phyloP scores from a whole-genome alignment of 108 stramenopile species.

The Stephanodiscus triporus region DNA sequence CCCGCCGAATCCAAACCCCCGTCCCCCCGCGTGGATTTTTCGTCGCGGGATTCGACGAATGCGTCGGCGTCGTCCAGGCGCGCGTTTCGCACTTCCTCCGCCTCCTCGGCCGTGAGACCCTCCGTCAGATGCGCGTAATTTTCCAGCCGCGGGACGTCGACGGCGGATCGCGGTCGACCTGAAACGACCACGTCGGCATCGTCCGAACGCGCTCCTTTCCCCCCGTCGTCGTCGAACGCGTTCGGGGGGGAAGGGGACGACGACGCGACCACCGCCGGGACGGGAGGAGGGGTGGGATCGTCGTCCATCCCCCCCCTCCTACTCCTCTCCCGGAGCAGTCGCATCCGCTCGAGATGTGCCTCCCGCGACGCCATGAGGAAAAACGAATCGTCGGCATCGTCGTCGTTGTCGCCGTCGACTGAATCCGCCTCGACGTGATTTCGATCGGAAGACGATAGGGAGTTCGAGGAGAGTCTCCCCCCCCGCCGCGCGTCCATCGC shows the following conservation, averaged over 20 bases:
- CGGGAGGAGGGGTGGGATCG: too few relatives aligned
- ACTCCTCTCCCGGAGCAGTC: not conserved
- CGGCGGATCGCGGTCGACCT: too few relatives aligned
- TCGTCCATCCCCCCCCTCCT: not conserved
- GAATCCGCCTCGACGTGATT: not conserved
- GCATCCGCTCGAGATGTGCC: not conserved
- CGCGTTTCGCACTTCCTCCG: not conserved
- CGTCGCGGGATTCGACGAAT: conserved; percentile 1
- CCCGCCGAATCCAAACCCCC: too few relatives aligned
- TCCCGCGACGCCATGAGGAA: not conserved
- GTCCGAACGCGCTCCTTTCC: too few relatives aligned
- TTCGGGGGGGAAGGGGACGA: not conserved
- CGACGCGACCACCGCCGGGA: not conserved
- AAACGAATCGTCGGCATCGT: not conserved
- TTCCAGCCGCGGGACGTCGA: too few relatives aligned
- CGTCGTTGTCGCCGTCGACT: not conserved
- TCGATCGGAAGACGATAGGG: not conserved
- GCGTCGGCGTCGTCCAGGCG: conserved; percentile 34
- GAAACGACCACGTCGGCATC: too few relatives aligned
- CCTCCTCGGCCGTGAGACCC: too few relatives aligned
- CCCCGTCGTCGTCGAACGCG: too few relatives aligned
- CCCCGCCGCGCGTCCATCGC: too few relatives aligned
- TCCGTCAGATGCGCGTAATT: too few relatives aligned
- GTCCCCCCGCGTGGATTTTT: too few relatives aligned
- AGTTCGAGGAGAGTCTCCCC: not conserved